Percentiles rank a stretch among this genome's conserved stretches.
Conservation (phyloP, 176 grass and related monocot species). For the Elymus sibiricus region DNA sequence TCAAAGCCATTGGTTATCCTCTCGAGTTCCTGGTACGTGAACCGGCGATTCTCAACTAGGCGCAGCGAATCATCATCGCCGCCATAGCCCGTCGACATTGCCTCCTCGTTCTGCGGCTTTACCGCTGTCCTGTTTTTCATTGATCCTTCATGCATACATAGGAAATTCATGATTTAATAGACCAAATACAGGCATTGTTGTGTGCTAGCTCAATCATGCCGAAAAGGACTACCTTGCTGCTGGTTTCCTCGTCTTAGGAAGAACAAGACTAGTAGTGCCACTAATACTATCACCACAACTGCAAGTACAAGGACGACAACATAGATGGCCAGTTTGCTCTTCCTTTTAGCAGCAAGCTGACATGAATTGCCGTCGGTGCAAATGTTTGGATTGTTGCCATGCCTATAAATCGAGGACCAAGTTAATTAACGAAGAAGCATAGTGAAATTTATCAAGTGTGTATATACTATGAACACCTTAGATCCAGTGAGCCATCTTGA, state of each 20-base stretch:
- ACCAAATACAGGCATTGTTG: background rate
- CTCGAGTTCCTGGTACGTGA: background rate
- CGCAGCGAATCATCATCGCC: background rate
- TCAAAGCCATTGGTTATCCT: background rate
- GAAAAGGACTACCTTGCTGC: background rate
- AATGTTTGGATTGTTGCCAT: background rate
- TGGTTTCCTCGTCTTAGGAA: background rate
- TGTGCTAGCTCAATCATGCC: background rate
- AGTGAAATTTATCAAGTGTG: too few relatives aligned
- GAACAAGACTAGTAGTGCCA: background rate
- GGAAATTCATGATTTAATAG: background rate
- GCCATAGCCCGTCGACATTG: background rate
- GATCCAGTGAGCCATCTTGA: too few relatives aligned
- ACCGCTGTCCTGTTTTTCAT: background rate
- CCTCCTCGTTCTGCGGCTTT: background rate
- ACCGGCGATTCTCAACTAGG: background rate
- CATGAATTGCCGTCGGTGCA: background rate
- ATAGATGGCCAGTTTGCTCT: background rate
- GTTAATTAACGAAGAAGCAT: background rate
- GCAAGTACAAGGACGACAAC: background rate
- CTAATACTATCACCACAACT: background rate
- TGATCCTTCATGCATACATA: background rate
- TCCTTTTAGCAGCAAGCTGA: background rate
- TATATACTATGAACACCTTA: too few relatives aligned
- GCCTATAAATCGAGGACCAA: background rate